Evolutionary conservation across 1,284 basidiomycete species (phyloP).

Genomic region (Trametes pubescens): DNA sequence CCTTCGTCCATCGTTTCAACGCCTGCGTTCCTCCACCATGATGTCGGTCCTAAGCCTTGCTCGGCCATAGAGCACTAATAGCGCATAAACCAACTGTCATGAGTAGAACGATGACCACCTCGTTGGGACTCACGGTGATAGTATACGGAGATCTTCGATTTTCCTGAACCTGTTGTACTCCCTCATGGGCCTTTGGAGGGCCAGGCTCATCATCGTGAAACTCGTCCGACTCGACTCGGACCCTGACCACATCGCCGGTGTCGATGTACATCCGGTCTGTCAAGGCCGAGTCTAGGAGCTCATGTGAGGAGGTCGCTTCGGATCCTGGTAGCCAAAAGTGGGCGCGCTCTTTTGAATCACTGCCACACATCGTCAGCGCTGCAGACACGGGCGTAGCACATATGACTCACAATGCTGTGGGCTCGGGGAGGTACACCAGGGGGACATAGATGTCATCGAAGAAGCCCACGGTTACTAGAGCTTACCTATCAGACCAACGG

Average conservation of each 20-base stretch:
- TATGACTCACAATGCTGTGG: conserved; percentile 75
- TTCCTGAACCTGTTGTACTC: conserved; percentile 62
- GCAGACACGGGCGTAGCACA: neutral
- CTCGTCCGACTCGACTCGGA: conserved; percentile 88
- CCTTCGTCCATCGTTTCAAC: conserved; percentile 50
- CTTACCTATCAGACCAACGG: conserved; percentile 16
- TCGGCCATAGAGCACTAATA: conserved; percentile 87
- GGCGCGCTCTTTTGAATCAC: conserved; percentile 82
- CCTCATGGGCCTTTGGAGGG: conserved; percentile 77
- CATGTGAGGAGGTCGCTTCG: conserved; percentile 60
- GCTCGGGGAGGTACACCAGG: conserved; percentile 74
- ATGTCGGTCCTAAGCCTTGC: conserved; percentile 82
- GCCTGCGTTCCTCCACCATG: conserved; percentile 73
- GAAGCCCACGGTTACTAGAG: conserved; percentile 86
- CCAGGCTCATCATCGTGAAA: conserved; percentile 94
- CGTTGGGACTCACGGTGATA: conserved; percentile 66
- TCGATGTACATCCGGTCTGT: conserved; percentile 88
- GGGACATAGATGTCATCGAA: conserved; percentile 95
- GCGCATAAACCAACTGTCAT: conserved; percentile 5
- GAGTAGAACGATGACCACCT: conserved; percentile 1
- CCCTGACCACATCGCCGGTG: conserved; percentile 83
- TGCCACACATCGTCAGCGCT: conserved; percentile 40
- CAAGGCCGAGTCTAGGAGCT: conserved; percentile 73
- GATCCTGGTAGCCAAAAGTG: conserved; percentile 84
- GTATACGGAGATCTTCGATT: conserved; percentile 74